Evolutionary conservation across 164 flowering plant genomes (phyloP), one percentile per base, ranked within the genome.

Genomic region (Aristolochia californica): DNA sequence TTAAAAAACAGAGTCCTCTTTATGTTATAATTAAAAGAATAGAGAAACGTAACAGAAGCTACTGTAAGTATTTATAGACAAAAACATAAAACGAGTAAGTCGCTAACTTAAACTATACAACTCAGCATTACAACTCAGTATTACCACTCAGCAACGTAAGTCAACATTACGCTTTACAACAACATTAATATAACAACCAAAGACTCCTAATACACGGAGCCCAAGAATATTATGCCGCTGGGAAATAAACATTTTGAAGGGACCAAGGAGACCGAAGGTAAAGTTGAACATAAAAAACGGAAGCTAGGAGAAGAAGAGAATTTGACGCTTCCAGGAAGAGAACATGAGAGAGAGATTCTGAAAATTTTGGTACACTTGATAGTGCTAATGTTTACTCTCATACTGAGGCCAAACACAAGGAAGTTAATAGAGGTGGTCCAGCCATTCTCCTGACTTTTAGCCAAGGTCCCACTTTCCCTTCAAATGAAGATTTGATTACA

Each of bases 381-480:
- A 48, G 15, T 23, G 38, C 27, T 13, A 20, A n/a, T 24, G 50
- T n/a, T 18, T 14, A 38, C 25, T 24, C 50, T 16, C 26, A 21
- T 21, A 16, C 11, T 22, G 38, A 15, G 50, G 16, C 12, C 11
- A 44, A 24, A 43, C 17, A 14, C 23, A 60, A 60, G 56, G 56
- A 60, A 52, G 34, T 26, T 14, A 63, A 45, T 47, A 66, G 66
- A 40, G 72, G 68, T 57, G 43, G 55, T 8, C 68, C 5, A 66
- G 56, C 76, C 66, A 78, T 85, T 38, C 56, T 72, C 23, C 51
- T 83, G 62, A 74, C 77, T 25, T 85, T 85, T 70, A 65, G 72
- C 23, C 62, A 67, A 14, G 80, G 72, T 12, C 58, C 25, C 30
- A 56, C 77, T 14, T 43, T 73, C 62, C 88, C 88, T 57, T 62